Conservation (phyloP, 2,329 filamentous ascomycete genomes). For the Colletotrichum noveboracense region DNA sequence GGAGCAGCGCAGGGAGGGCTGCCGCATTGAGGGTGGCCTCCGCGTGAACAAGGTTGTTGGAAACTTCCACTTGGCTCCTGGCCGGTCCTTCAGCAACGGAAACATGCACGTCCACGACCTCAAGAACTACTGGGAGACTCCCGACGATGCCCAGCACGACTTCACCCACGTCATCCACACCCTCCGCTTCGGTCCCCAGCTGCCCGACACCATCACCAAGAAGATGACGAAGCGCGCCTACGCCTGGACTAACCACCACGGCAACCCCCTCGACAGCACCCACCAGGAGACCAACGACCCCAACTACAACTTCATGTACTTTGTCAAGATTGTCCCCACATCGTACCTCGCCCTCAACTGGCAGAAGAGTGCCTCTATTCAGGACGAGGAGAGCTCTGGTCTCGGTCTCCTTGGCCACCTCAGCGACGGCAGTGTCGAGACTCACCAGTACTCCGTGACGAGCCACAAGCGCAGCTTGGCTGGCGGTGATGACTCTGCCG, state of each 20-base stretch:
- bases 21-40: conserved; percentile 88
- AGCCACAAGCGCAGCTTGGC: conserved; percentile 89
- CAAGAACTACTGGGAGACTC: conserved; percentile 88
- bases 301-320: conserved; percentile 98
- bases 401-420: conserved; percentile 73
- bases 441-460: conserved; percentile 97
- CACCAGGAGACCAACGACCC: conserved; percentile 79
- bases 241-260: conserved; percentile 86
- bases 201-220: conserved; percentile 73
- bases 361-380: conserved; percentile 63
- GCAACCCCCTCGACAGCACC: conserved; percentile 87
- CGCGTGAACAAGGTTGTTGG: conserved; percentile 98
- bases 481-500: conserved; percentile 83
- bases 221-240: conserved; percentile 58
- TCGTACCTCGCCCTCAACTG: conserved; percentile 93
- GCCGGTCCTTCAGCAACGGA: conserved; percentile 92
- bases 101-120: conserved; percentile 98
- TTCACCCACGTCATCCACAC: conserved; percentile 90
- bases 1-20: conserved; percentile 88
- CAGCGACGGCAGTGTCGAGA: conserved; percentile 84
- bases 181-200: conserved; percentile 89
- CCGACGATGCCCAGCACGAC: conserved; percentile 74
- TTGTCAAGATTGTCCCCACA: conserved; percentile 96
- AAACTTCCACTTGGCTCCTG: conserved; percentile 98
- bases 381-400: conserved; percentile 59